phyloP scores from a whole-genome alignment of 805 yeast genomes.

The Saccharomycopsis olivae region DNA sequence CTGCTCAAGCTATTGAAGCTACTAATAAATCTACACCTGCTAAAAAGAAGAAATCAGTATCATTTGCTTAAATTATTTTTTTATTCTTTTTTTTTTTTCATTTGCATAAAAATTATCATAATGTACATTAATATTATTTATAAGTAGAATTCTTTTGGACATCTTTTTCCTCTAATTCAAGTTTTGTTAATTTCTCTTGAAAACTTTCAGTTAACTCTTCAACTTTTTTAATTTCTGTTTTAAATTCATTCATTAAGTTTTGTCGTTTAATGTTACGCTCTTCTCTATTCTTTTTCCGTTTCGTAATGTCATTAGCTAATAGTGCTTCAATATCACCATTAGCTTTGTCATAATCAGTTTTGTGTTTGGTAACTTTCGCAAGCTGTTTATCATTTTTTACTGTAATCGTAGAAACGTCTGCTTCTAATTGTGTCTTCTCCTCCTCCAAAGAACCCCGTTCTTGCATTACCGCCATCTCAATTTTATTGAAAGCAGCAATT shows the following conservation, averaged over 20 bases:
- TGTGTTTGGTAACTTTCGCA: slow-evolving; percentile 3
- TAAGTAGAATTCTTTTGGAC: not conserved
- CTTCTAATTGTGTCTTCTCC: not conserved
- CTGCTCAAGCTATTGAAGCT: slow-evolving; percentile 20
- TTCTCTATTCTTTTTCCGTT: slow-evolving; percentile 1
- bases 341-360: slow-evolving; percentile 5
- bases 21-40: slow-evolving; percentile 21
- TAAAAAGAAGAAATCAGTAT: slow-evolving; percentile 30
- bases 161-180: not conserved
- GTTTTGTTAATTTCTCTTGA: not conserved
- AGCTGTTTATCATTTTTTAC: slow-evolving; percentile 10
- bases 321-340: slow-evolving; percentile 2
- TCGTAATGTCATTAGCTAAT: not conserved
- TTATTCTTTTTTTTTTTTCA: not conserved
- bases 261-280: slow-evolving; percentile 7
- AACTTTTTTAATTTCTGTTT: slow-evolving; percentile 9
- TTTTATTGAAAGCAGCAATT: too few species aligned
- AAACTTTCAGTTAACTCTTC: slow-evolving; percentile 2
- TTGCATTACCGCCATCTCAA: too few species aligned
- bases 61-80: slow-evolving; percentile 33
- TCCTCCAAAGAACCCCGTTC: not conserved
- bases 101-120: not conserved
- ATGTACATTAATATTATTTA: not conserved
- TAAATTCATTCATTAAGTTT: slow-evolving; percentile 8
- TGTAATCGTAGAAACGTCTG: too few species aligned